phyloP scores from a whole-genome alignment of 75 land plant genomes.

The Pinus tabuliformis region DNA sequence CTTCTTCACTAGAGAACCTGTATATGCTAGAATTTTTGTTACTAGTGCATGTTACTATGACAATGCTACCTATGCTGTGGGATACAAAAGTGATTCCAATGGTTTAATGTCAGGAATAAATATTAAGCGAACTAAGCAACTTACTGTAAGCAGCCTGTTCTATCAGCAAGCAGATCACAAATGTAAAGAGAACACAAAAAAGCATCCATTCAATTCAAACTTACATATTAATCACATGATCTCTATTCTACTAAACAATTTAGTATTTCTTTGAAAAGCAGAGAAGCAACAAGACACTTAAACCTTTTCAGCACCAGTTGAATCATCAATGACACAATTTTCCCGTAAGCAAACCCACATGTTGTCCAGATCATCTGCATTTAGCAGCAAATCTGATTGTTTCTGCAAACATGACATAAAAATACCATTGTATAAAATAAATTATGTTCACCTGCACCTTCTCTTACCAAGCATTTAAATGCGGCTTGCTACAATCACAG shows the following conservation, averaged over 20 bases:
- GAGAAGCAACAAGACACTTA: background rate
- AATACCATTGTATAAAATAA: background rate
- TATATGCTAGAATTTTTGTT: background rate
- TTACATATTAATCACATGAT: background rate
- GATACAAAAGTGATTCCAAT: no score
- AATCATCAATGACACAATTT: slow-evolving; percentile 94
- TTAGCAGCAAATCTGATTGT: slow-evolving; percentile 90
- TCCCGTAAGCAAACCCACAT: slow-evolving; percentile 98
- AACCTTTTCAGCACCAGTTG: slow-evolving; percentile 97
- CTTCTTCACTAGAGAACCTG: background rate
- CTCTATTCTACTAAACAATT: background rate
- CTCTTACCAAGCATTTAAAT: background rate
- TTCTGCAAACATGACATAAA: slow-evolving; percentile 54
- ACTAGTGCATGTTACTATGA: background rate
- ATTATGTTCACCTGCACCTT: background rate
- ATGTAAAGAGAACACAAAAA: background rate
- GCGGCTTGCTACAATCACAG: background rate
- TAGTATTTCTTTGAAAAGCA: background rate
- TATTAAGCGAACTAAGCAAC: background rate
- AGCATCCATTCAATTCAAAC: background rate
- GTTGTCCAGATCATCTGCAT: slow-evolving; percentile 97
- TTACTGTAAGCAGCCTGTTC: background rate
- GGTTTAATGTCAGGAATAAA: background rate
- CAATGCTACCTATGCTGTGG: background rate
- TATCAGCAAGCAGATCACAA: background rate